Percentiles rank a stretch among this genome's conserved stretches.
phyloP scores from a whole-genome alignment of 495 filamentous ascomycete genomes.

The Penicillium malachiteum region DNA sequence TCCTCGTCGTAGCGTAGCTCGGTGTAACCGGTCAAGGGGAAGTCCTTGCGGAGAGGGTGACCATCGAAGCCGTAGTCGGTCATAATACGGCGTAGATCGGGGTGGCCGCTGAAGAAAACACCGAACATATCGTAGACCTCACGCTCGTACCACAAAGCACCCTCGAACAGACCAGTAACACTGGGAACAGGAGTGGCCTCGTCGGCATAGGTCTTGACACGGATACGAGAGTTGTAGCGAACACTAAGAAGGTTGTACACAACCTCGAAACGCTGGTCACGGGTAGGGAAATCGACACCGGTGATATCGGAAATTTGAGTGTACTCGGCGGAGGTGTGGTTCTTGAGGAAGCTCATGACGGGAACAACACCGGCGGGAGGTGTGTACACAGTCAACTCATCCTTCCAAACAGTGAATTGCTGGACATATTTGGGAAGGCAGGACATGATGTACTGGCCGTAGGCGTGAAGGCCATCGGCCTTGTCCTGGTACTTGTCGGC shows the following conservation, averaged over 20 bases:
- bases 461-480: slow-evolving; percentile 80
- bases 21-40: slow-evolving; percentile 97
- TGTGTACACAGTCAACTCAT: slow-evolving; percentile 94
- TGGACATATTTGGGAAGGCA: slow-evolving; percentile 97
- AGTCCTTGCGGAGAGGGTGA: slow-evolving; percentile 96
- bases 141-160: slow-evolving; percentile 98
- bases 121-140: slow-evolving; percentile 98
- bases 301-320: slow-evolving; percentile 92
- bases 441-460: slow-evolving; percentile 95
- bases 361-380: slow-evolving; percentile 83
- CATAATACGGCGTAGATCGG: slow-evolving; percentile 97
- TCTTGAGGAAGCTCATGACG: slow-evolving; percentile 92
- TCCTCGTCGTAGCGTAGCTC: slow-evolving; percentile 98
- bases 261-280: slow-evolving; percentile 92
- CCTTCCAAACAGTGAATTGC: slow-evolving; percentile 99
- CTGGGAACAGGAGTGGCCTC: slow-evolving; percentile 94
- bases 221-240: slow-evolving; percentile 91
- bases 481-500: slow-evolving; percentile 87
- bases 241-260: slow-evolving; percentile 97
- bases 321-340: slow-evolving; percentile 95
- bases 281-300: slow-evolving; percentile 91
- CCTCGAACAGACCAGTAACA: slow-evolving; percentile 81
- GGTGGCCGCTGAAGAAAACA: slow-evolving; percentile 93
- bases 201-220: slow-evolving; percentile 98
- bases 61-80: slow-evolving; percentile 99